These are phyloP conservation scores for Mallotus repandus DNA, from an alignment of 441 rosid genomes.

Conservation along the genomic window DNA sequence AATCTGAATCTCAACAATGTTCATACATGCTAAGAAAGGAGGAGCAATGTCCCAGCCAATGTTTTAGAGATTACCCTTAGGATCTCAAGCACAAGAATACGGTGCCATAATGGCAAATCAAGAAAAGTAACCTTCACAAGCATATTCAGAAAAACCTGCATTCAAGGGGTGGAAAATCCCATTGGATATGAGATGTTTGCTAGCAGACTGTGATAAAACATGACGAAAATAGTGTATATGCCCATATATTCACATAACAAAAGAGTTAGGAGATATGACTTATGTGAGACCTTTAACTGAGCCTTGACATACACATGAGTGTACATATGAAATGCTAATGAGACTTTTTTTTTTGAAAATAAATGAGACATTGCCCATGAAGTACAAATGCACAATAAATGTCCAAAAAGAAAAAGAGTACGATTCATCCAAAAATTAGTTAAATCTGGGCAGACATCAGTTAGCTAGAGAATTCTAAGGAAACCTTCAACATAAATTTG, in stretches of 20 bases:
- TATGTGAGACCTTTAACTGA: conserved; percentile 4
- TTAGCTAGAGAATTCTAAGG: not conserved
- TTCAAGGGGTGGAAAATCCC: conserved; percentile 9
- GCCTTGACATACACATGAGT: not conserved
- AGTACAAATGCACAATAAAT: not conserved
- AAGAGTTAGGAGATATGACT: conserved; percentile 5
- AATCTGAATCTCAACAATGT: conserved; percentile 24
- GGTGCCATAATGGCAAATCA: conserved; percentile 99
- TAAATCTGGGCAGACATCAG: not conserved
- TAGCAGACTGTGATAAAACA: not conserved
- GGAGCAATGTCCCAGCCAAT: conserved; percentile 5
- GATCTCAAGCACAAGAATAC: conserved; percentile 99
- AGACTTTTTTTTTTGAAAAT: no score
- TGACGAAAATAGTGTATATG: not conserved
- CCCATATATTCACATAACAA: not conserved
- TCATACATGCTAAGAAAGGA: conserved; percentile 7
- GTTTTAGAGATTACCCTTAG: conserved; percentile 69
- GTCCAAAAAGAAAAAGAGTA: not conserved
- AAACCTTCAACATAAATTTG: not conserved
- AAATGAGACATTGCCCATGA: conserved; percentile 8
- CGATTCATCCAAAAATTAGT: not conserved
- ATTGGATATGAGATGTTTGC: not conserved
- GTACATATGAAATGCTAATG: not conserved
- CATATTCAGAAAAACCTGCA: conserved; percentile 99
- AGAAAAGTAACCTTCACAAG: conserved; percentile 86